phyloP scores from a whole-genome alignment of 2,329 filamentous ascomycete genomes.

The Annulohypoxylon truncatum region DNA sequence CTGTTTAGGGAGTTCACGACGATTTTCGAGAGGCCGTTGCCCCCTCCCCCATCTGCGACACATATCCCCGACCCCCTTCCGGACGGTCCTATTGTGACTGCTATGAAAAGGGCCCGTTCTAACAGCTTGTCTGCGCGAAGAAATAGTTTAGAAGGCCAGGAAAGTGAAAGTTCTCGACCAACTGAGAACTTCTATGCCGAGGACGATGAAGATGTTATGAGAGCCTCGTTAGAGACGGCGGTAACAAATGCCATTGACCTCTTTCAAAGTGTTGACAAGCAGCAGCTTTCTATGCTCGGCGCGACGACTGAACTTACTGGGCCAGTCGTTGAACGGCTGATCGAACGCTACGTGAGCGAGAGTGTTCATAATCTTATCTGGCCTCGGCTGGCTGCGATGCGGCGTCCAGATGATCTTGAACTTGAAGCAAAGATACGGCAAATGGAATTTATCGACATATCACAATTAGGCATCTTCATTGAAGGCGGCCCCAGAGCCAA shows the following conservation, averaged over 20 bases:
- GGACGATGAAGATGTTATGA: slow-evolving; percentile 92
- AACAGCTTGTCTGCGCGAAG: slow-evolving; percentile 58
- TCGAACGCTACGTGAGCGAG: slow-evolving; percentile 93
- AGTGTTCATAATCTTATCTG: slow-evolving; percentile 93
- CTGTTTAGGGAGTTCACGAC: slow-evolving; percentile 89
- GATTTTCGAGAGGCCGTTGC: slow-evolving; percentile 86
- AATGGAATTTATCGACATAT: slow-evolving; percentile 94
- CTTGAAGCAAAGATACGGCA: slow-evolving; percentile 90
- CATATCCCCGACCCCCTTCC: slow-evolving; percentile 69
- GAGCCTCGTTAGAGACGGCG: slow-evolving; percentile 87
- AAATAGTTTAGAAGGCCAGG: slow-evolving; percentile 53
- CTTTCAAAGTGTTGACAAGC: slow-evolving; percentile 95
- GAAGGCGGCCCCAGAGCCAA: slow-evolving; percentile 83
- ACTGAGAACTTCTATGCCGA: slow-evolving; percentile 79
- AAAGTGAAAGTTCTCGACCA: slow-evolving; percentile 59
- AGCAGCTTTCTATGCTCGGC: slow-evolving; percentile 90
- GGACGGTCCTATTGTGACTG: slow-evolving; percentile 66
- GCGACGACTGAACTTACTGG: slow-evolving; percentile 95
- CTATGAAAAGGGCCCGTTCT: slow-evolving; percentile 66
- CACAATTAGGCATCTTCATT: slow-evolving; percentile 89
- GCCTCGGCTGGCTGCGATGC: slow-evolving; percentile 80
- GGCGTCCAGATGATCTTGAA: slow-evolving; percentile 84
- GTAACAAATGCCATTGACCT: slow-evolving; percentile 94
- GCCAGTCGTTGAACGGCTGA: slow-evolving; percentile 89
- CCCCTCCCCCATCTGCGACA: slow-evolving; percentile 74